phyloP scores from a whole-genome alignment of 2,329 filamentous ascomycete species.

The Simplicillium aogashimaense region DNA sequence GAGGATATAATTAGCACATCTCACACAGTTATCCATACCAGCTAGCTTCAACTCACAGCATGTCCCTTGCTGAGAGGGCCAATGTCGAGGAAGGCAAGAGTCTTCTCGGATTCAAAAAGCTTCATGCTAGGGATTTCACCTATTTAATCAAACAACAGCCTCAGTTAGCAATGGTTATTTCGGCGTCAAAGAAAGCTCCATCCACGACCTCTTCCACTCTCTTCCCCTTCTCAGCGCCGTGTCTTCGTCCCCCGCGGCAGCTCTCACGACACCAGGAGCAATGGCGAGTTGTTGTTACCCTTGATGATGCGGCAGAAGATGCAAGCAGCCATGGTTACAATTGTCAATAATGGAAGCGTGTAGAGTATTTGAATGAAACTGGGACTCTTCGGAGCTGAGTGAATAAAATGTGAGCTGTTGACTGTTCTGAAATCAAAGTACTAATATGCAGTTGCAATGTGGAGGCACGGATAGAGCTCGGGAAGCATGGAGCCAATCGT shows the following conservation, averaged over 20 bases:
- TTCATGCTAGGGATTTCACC: constrained; percentile 96
- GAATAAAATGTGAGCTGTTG: no score
- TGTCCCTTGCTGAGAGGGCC: constrained; percentile 82
- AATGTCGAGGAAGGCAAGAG: constrained; percentile 93
- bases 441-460: no score
- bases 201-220: not conserved
- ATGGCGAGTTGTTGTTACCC: constrained; percentile 38
- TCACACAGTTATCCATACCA: not conserved
- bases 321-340: constrained; percentile 39
- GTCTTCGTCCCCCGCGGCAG: not conserved
- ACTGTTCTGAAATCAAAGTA: no score
- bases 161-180: constrained; percentile 7
- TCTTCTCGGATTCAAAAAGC: constrained; percentile 89
- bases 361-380: no score
- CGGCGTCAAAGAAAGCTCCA: not conserved
- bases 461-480: no score
- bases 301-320: constrained; percentile 99
- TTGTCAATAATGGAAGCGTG: no score
- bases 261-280: constrained; percentile 1
- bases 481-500: no score
- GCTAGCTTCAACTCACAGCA: constrained; percentile 50
- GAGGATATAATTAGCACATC: not conserved
- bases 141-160: constrained; percentile 22
- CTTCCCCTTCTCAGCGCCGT: not conserved
- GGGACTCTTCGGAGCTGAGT: no score